phyloP scores from a whole-genome alignment of 108 stramenopile genomes.

The Cyclotella cryptica region DNA sequence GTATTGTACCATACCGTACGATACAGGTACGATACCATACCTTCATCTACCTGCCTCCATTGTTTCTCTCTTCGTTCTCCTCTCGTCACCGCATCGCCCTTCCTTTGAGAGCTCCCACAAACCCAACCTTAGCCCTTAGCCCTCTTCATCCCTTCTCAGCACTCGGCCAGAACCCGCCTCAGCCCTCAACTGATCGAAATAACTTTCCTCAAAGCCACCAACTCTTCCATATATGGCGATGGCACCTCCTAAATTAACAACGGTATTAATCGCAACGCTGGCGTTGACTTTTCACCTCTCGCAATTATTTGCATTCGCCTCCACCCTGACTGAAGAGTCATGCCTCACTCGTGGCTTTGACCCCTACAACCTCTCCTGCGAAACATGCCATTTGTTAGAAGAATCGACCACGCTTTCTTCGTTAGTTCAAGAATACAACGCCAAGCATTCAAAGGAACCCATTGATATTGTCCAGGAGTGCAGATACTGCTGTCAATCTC shows the following conservation, averaged over 20 bases:
- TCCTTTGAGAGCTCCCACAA: no score
- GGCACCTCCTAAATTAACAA: background rate
- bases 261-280: background rate
- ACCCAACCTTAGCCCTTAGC: no score
- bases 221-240: background rate
- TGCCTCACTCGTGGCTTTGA: conserved; percentile 50
- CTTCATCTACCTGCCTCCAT: no score
- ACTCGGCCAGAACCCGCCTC: no score
- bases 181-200: no score
- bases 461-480: conserved; percentile 45
- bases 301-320: background rate
- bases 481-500: conserved; percentile 36
- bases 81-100: no score
- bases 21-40: no score
- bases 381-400: conserved; percentile 46
- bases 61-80: no score
- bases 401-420: conserved; percentile 35
- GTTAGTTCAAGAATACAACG: conserved; percentile 33
- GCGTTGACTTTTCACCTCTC: background rate
- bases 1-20: no score
- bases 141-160: no score
- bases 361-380: conserved; percentile 45
- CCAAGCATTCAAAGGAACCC: background rate
- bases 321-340: conserved; percentile 27
- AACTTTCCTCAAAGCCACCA: no score